Evolutionary conservation across 768 basidiomycete species (phyloP).

Genomic region (Nevesoporus exiguus): DNA sequence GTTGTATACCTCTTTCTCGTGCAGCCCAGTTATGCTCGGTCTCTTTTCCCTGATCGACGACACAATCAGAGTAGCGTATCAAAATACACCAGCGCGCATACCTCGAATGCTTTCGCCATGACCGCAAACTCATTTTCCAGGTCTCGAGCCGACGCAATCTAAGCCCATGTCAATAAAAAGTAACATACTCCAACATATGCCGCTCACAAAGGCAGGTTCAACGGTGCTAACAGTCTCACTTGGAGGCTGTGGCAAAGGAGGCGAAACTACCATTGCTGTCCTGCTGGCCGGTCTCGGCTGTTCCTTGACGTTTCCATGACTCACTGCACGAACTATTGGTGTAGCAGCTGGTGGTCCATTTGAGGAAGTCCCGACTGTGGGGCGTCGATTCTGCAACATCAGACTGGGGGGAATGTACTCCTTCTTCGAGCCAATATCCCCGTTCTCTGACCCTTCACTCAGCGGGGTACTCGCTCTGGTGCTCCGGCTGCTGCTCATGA

Average conservation of each 20-base stretch:
- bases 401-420: constrained; percentile 78
- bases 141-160: constrained; percentile 85
- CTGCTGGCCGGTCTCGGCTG: constrained; percentile 59
- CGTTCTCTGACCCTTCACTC: constrained; percentile 62
- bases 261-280: constrained; percentile 42
- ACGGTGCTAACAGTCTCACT: constrained; percentile 46
- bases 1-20: constrained; percentile 72
- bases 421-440: constrained; percentile 34
- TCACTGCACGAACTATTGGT: constrained; percentile 42
- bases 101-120: constrained; percentile 82
- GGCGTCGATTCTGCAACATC: constrained; percentile 50
- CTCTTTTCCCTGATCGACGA: constrained; percentile 76
- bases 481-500: constrained; percentile 45
- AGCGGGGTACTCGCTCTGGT: constrained; percentile 41
- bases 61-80: background rate
- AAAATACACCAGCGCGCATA: constrained; percentile 28
- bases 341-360: constrained; percentile 24
- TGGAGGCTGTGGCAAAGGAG: constrained; percentile 40
- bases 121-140: constrained; percentile 78
- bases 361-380: constrained; percentile 36
- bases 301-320: constrained; percentile 49
- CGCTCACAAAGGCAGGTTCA: constrained; percentile 66
- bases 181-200: background rate
- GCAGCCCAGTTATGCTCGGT: constrained; percentile 93
- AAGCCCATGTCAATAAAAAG: constrained; percentile 3